Conservation (phyloP, 148 eudicot species). For the Beta vulgaris region DNA sequence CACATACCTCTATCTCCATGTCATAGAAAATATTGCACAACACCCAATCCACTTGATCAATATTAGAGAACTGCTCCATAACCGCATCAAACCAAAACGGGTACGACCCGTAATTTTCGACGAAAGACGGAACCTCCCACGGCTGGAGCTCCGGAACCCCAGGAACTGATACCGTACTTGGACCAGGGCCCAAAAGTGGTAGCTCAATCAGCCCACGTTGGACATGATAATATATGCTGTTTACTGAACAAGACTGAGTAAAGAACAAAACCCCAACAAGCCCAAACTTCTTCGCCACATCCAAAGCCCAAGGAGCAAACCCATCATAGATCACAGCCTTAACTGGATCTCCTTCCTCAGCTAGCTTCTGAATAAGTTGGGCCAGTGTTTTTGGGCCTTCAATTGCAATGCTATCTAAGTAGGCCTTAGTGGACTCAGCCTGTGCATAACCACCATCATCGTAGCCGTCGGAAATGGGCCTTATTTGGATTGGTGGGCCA, state of each 20-base stretch:
- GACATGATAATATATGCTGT: slow-evolving; percentile 43
- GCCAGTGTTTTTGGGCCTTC: slow-evolving; percentile 33
- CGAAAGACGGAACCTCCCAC: slow-evolving; percentile 40
- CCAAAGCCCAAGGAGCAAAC: slow-evolving; percentile 58
- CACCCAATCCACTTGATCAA: slow-evolving; percentile 48
- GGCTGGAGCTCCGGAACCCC: slow-evolving; percentile 38
- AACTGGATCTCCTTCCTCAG: slow-evolving; percentile 27
- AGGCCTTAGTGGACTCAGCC: slow-evolving; percentile 29
- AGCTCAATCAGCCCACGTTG: slow-evolving; percentile 41
- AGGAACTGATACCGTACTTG: slow-evolving; percentile 30
- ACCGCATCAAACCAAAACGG: slow-evolving; percentile 30
- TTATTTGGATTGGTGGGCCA: slow-evolving; percentile 27
- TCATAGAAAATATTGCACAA: slow-evolving; percentile 38
- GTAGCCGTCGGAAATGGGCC: slow-evolving; percentile 47
- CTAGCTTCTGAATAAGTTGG: slow-evolving; percentile 31
- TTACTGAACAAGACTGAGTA: slow-evolving; percentile 56
- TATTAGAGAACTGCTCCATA: slow-evolving; percentile 33
- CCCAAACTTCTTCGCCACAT: slow-evolving; percentile 41
- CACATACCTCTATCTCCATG: slow-evolving; percentile 44
- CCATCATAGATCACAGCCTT: slow-evolving; percentile 49
- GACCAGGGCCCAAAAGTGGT: slow-evolving; percentile 24
- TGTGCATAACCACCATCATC: slow-evolving; percentile 43
- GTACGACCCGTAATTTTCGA: slow-evolving; percentile 31
- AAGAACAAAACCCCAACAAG: slow-evolving; percentile 41
- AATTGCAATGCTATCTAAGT: slow-evolving; percentile 28